Base-by-base conservation (phyloP, 2,329 filamentous ascomycete genomes). In the Raffaelea albimanens region DNA sequence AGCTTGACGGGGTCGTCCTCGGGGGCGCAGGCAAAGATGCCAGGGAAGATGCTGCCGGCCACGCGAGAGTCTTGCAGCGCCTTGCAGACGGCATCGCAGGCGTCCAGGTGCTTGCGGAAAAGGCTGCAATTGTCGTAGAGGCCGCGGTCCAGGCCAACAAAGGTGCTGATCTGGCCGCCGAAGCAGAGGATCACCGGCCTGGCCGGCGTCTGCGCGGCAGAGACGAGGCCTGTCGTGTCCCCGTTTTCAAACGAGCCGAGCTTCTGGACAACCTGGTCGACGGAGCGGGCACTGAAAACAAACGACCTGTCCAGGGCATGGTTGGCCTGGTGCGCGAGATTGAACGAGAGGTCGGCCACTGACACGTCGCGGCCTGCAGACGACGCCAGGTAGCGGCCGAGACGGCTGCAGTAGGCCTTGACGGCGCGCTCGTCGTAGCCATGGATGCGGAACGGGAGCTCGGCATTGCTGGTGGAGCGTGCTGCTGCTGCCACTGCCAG, bases 171-270 rank as follows among this genome's bases (percentile, higher is more conserved):
- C 45, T 68, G 65, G 2, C 62, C 62, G 8, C 61, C 59, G 38
- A 68, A 69, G 46, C 60, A 62, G 0, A 70, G 46, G 0, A 70
- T 50, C 1, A 66, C 59, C 0, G 62, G 41, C 34, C n/a, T n/a
- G n/a, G n/a, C n/a, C n/a, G n/a, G n/a, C n/a, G n/a, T n/a, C n/a
- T n/a, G n/a, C n/a, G n/a, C n/a, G n/a, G n/a, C n/a, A n/a, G n/a
- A n/a, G n/a, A n/a, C n/a, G n/a, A n/a, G n/a, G n/a, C n/a, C n/a
- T n/a, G n/a, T n/a, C n/a, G n/a, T n/a, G n/a, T n/a, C n/a, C n/a
- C n/a, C n/a, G n/a, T n/a, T n/a, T n/a, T n/a, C n/a, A n/a, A n/a
- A n/a, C n/a, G n/a, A n/a, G n/a, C 25, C 25, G 7, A 29, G 25
- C 25, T 7, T 13, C 25, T 29, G 25, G 25, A 29, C 25, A 29